Conservation (phyloP, 148 eudicot species). For the Gaultheria prostrata region DNA sequence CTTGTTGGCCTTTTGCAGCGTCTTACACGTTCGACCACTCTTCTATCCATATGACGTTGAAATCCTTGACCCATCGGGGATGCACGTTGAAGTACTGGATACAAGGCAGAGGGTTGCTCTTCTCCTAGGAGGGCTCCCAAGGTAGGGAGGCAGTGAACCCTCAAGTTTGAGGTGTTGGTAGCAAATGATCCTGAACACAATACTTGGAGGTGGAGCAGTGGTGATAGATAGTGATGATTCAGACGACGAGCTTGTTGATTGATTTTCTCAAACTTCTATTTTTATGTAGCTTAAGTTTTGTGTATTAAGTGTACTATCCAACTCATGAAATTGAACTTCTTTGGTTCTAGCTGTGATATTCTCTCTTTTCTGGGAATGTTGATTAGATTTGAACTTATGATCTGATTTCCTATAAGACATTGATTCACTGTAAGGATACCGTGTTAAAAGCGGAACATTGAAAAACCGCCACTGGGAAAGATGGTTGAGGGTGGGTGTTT, state of each 20-base stretch:
- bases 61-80: no score
- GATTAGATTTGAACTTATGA: neutral
- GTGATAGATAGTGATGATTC: slow-evolving; percentile 16
- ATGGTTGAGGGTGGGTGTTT: neutral
- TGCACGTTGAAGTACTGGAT: no score
- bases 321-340: neutral
- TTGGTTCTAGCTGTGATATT: neutral
- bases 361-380: neutral
- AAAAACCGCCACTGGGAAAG: no score
- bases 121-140: no score
- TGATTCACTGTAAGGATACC: neutral
- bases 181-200: no score
- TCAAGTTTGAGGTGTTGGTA: no score
- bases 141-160: no score
- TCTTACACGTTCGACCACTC: no score
- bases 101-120: no score
- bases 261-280: neutral
- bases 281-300: neutral
- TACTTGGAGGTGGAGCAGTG: no score
- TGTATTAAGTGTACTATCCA: neutral
- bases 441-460: neutral
- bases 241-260: slow-evolving; percentile 27
- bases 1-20: no score
- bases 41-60: no score
- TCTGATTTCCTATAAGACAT: neutral